These are phyloP conservation scores for Coniosporium apollinis DNA, from an alignment of 495 filamentous ascomycete species.

Conservation along the genomic window DNA sequence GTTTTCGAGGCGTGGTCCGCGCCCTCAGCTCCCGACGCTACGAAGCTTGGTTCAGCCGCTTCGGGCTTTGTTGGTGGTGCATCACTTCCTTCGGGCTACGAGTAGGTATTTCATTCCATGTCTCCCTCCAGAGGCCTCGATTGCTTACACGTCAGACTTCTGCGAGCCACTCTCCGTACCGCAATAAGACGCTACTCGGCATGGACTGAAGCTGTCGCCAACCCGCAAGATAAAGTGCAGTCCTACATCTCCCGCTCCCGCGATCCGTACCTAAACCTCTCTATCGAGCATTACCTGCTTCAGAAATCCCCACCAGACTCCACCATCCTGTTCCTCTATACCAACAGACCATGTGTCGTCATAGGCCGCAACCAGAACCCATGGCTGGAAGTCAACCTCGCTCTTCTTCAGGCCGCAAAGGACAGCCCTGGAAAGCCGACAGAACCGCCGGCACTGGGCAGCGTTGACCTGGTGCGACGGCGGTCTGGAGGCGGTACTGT, in stretches of 20 bases:
- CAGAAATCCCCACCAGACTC: slow-evolving; percentile 51
- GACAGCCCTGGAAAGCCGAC: neutral
- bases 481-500: slow-evolving; percentile 83
- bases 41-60: too few species aligned
- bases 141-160: too few species aligned
- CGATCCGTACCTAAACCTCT: slow-evolving; percentile 82
- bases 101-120: too few species aligned
- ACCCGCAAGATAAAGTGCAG: slow-evolving; percentile 29
- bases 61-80: too few species aligned
- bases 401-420: slow-evolving; percentile 24
- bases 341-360: slow-evolving; percentile 70
- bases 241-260: slow-evolving; percentile 60
- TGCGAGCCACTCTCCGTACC: neutral
- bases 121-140: too few species aligned
- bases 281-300: slow-evolving; percentile 85
- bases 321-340: slow-evolving; percentile 69
- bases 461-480: slow-evolving; percentile 57
- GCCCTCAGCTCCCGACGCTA: too few species aligned
- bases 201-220: neutral
- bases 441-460: slow-evolving; percentile 16
- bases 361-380: slow-evolving; percentile 96
- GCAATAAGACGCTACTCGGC: neutral
- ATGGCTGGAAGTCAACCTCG: slow-evolving; percentile 77
- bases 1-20: too few species aligned
- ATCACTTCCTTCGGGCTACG: too few species aligned